Percentiles rank a stretch among this genome's conserved stretches.
Evolutionary conservation across 257 asterid species (phyloP).

Genomic region (Perilla frutescens): DNA sequence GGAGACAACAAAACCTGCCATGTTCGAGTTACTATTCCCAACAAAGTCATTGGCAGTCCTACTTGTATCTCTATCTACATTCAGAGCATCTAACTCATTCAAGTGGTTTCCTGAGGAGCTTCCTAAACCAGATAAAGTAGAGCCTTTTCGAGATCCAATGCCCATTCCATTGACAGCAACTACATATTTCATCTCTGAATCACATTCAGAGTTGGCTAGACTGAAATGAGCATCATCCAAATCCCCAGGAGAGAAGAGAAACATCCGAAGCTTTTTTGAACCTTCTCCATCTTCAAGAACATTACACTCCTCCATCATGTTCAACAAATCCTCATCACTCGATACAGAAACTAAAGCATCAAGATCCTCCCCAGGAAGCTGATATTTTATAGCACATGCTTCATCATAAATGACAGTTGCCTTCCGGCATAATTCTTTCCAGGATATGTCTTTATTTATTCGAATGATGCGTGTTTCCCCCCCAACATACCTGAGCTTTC

Average conservation of each 20-base stretch:
- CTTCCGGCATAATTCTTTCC: conserved; percentile 73
- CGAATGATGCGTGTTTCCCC: conserved; percentile 92
- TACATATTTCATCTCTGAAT: conserved; percentile 78
- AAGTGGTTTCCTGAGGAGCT: conserved; percentile 63
- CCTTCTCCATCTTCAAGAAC: conserved; percentile 58
- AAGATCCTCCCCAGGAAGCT: conserved; percentile 96
- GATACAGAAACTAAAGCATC: conserved; percentile 92
- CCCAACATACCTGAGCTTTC: conserved; percentile 91
- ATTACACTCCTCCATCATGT: conserved; percentile 93
- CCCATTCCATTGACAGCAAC: conserved; percentile 86
- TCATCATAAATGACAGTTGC: conserved; percentile 57
- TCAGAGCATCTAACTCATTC: conserved; percentile 56
- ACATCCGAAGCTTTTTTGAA: conserved; percentile 73
- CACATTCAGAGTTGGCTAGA: conserved; percentile 59
- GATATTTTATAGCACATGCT: conserved; percentile 70
- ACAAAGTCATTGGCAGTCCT: conserved; percentile 46
- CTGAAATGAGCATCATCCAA: conserved; percentile 67
- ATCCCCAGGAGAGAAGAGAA: conserved; percentile 74
- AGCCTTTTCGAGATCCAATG: conserved; percentile 49
- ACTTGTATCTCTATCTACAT: conserved; percentile 47
- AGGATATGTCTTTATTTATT: conserved; percentile 68
- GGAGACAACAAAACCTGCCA: conserved; percentile 47
- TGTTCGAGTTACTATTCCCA: conserved; percentile 46
- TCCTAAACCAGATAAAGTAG: conserved; percentile 40
- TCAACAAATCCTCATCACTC: conserved; percentile 81